A percentile compares a stretch with the other conserved stretches of the same genome.
These are phyloP conservation scores for Calonectria pteridis DNA, from an alignment of 2,329 filamentous ascomycete species.

Conservation along the genomic window DNA sequence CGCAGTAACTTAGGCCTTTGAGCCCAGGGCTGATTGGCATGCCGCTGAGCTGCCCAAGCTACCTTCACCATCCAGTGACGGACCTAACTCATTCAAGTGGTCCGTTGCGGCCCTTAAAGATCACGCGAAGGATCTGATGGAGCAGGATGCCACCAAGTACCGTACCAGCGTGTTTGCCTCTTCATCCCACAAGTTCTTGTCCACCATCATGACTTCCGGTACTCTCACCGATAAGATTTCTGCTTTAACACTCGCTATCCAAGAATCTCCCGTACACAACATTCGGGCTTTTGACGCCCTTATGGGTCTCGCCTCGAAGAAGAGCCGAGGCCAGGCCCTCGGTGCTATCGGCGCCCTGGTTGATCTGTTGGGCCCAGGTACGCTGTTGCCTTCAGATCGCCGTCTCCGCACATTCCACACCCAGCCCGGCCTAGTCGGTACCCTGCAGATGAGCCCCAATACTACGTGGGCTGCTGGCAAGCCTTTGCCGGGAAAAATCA, in stretches of 20 bases:
- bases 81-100: conserved; percentile 56
- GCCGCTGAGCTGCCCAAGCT: conserved; percentile 57
- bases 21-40: conserved; percentile 71
- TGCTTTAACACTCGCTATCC: conserved; percentile 90
- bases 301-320: conserved; percentile 87
- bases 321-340: conserved; percentile 91
- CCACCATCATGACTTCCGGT: conserved; percentile 95
- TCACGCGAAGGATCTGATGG: conserved; percentile 80
- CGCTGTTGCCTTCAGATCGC: conserved; percentile 84
- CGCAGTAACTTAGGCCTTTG: conserved; percentile 61
- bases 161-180: conserved; percentile 79
- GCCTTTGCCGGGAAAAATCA: conserved; percentile 78
- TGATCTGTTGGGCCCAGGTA: conserved; percentile 91
- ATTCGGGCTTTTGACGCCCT: conserved; percentile 89
- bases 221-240: conserved; percentile 98
- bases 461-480: conserved; percentile 76
- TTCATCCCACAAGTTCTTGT: conserved; percentile 95
- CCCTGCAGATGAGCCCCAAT: conserved; percentile 72
- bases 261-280: conserved; percentile 96
- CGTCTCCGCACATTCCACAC: conserved; percentile 83
- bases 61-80: conserved; percentile 59
- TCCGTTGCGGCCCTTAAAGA: conserved; percentile 68
- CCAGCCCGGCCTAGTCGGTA: conserved; percentile 81
- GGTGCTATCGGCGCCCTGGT: conserved; percentile 94
- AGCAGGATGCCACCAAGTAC: conserved; percentile 83